Percentiles rank a stretch among this genome's conserved stretches.
Conservation (phyloP, 192 early-diverging fungal genomes). For the Mortierella antarctica region DNA sequence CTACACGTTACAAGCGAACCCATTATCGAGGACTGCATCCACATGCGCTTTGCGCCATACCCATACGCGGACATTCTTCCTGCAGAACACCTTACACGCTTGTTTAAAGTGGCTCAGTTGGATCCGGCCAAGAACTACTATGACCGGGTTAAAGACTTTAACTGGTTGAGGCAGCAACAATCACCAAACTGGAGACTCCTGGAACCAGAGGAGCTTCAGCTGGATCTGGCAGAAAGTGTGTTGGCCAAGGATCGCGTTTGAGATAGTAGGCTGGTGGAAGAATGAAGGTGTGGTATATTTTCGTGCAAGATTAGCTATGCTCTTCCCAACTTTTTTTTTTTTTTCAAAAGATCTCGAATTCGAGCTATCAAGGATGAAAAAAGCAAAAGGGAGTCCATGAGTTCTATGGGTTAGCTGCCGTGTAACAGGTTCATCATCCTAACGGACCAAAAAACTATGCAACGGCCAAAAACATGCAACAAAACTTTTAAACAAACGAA, state of each 20-base stretch:
- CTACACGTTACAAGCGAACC: conserved; percentile 81
- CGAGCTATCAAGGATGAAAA: conserved; percentile 17
- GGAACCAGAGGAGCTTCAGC: conserved; percentile 23
- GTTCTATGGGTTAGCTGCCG: background rate
- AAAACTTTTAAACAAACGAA: background rate
- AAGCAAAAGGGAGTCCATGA: too few relatives aligned
- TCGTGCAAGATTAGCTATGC: too few relatives aligned
- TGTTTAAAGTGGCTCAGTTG: conserved; percentile 49
- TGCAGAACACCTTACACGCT: conserved; percentile 28
- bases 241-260: conserved; percentile 23
- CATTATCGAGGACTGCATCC: conserved; percentile 85
- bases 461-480: background rate
- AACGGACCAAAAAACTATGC: background rate
- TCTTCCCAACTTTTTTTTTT: too few relatives aligned
- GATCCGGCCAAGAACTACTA: conserved; percentile 59
- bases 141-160: conserved; percentile 87
- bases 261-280: too few relatives aligned
- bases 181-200: conserved; percentile 82
- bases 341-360: conserved; percentile 22
- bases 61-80: conserved; percentile 55
- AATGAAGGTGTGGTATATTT: too few relatives aligned
- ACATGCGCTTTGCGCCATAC: conserved; percentile 73
- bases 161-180: conserved; percentile 84
- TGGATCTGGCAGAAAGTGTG: background rate
- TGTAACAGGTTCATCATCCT: background rate